These are phyloP conservation scores for Reticulascus tulasneorum DNA, from an alignment of 2,329 filamentous ascomycete genomes.

Conservation along the genomic window DNA sequence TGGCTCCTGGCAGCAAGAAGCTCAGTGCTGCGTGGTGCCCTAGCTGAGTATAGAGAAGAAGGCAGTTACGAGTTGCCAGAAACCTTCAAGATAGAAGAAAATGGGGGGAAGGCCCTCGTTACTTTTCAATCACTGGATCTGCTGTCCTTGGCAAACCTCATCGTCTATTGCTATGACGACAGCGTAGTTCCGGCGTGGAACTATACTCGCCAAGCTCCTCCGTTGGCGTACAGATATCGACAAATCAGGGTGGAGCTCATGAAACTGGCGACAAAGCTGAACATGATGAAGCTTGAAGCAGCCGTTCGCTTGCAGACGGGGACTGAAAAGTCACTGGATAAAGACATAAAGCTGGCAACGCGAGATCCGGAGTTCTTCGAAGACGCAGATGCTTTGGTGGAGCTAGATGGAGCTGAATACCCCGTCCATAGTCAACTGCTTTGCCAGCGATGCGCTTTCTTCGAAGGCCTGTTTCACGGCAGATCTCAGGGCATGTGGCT, in stretches of 20 bases:
- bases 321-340: slow-evolving; percentile 59
- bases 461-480: slow-evolving; percentile 85
- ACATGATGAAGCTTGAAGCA: slow-evolving; percentile 68
- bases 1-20: slow-evolving; percentile 78
- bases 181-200: slow-evolving; percentile 82
- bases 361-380: slow-evolving; percentile 68
- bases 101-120: slow-evolving; percentile 52
- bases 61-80: slow-evolving; percentile 57
- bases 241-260: slow-evolving; percentile 83
- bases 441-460: slow-evolving; percentile 86
- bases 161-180: slow-evolving; percentile 79
- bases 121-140: slow-evolving; percentile 69
- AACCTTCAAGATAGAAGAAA: slow-evolving; percentile 49
- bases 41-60: slow-evolving; percentile 53
- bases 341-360: slow-evolving; percentile 68
- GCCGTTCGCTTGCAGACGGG: slow-evolving; percentile 71
- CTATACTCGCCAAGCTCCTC: slow-evolving; percentile 61
- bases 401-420: slow-evolving; percentile 71
- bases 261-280: slow-evolving; percentile 70
- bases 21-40: slow-evolving; percentile 57
- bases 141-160: slow-evolving; percentile 73
- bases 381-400: slow-evolving; percentile 73
- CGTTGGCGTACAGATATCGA: slow-evolving; percentile 69
- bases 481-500: slow-evolving; percentile 84
- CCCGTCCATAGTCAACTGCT: slow-evolving; percentile 74